phyloP scores from a whole-genome alignment of 2,329 filamentous ascomycete genomes.

The Leptoxyphium fumago region DNA sequence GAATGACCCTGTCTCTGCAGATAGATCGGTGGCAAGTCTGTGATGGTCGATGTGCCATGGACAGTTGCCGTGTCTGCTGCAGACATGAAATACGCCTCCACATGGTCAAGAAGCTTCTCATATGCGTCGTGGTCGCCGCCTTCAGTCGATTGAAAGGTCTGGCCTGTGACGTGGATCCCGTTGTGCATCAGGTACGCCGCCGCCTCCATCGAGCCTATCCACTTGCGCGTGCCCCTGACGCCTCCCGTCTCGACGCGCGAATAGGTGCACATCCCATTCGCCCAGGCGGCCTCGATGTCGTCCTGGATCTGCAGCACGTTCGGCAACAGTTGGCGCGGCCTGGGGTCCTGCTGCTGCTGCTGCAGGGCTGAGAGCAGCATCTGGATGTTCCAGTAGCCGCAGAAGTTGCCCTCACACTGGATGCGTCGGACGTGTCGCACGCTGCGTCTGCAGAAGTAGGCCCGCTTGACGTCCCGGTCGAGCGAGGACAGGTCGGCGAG shows the following conservation, averaged over 20 bases:
- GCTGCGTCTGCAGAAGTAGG: slow-evolving; percentile 64
- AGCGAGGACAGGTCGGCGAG: slow-evolving; percentile 38
- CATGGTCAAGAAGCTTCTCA: slow-evolving; percentile 45
- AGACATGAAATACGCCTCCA: slow-evolving; percentile 63
- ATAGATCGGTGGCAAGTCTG: slow-evolving; percentile 69
- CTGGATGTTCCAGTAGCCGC: slow-evolving; percentile 89
- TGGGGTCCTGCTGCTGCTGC: not conserved
- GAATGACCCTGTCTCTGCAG: slow-evolving; percentile 86
- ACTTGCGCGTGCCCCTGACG: slow-evolving; percentile 78
- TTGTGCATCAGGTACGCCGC: slow-evolving; percentile 67
- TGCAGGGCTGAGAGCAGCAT: slow-evolving; percentile 70
- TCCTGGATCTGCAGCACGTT: slow-evolving; percentile 74
- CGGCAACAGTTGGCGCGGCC: slow-evolving; percentile 29
- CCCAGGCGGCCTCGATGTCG: slow-evolving; percentile 77
- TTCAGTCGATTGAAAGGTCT: slow-evolving; percentile 18
- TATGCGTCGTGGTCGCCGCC: slow-evolving; percentile 31
- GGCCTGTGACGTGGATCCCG: slow-evolving; percentile 37
- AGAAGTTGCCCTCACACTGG: slow-evolving; percentile 74
- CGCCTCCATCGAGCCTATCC: slow-evolving; percentile 85
- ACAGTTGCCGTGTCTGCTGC: slow-evolving; percentile 31
- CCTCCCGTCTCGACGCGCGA: slow-evolving; percentile 74
- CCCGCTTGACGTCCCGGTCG: slow-evolving; percentile 48
- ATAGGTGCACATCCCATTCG: slow-evolving; percentile 60
- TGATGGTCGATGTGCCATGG: slow-evolving; percentile 51
- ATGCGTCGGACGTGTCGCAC: slow-evolving; percentile 74